Conservation (phyloP, 345 rosid genomes). For the Adansonia digitata region DNA sequence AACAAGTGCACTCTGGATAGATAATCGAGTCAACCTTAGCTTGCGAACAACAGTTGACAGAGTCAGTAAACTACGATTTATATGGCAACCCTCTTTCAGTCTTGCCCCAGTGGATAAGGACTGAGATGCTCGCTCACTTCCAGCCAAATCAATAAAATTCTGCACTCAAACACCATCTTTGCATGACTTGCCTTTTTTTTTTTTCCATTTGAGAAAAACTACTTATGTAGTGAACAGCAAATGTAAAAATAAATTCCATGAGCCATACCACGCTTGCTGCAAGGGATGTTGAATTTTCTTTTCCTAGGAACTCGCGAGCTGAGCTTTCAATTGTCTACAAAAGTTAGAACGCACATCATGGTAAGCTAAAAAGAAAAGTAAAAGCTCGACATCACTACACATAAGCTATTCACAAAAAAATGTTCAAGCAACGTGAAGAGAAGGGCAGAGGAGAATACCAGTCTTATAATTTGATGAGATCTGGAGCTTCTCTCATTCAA, state of each 20-base stretch:
- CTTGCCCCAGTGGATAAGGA: slow-evolving; percentile 82
- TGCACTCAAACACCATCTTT: slow-evolving; percentile 30
- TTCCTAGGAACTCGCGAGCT: slow-evolving; percentile 91
- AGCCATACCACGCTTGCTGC: slow-evolving; percentile 82
- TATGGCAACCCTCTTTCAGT: slow-evolving; percentile 97
- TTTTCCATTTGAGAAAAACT: neutral
- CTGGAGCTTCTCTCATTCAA: slow-evolving; percentile 95
- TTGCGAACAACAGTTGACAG: slow-evolving; percentile 93
- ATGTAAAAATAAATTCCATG: slow-evolving; percentile 4
- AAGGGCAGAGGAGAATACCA: slow-evolving; percentile 40
- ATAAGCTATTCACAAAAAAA: slow-evolving; percentile 4
- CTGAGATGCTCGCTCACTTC: slow-evolving; percentile 98
- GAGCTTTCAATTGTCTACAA: slow-evolving; percentile 89
- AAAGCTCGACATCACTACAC: neutral
- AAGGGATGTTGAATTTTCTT: slow-evolving; percentile 83
- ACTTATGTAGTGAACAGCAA: neutral
- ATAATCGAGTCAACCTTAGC: slow-evolving; percentile 58
- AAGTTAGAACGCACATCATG: slow-evolving; percentile 11
- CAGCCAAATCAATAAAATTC: slow-evolving; percentile 96
- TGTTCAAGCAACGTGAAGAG: slow-evolving; percentile 14
- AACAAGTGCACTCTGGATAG: neutral
- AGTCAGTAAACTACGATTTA: slow-evolving; percentile 91
- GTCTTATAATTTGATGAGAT: slow-evolving; percentile 97
- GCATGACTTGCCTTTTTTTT: neutral
- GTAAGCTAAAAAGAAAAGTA: neutral